These are phyloP conservation scores for Russula ochroleuca DNA, from an alignment of 768 basidiomycete species.

Conservation along the genomic window DNA sequence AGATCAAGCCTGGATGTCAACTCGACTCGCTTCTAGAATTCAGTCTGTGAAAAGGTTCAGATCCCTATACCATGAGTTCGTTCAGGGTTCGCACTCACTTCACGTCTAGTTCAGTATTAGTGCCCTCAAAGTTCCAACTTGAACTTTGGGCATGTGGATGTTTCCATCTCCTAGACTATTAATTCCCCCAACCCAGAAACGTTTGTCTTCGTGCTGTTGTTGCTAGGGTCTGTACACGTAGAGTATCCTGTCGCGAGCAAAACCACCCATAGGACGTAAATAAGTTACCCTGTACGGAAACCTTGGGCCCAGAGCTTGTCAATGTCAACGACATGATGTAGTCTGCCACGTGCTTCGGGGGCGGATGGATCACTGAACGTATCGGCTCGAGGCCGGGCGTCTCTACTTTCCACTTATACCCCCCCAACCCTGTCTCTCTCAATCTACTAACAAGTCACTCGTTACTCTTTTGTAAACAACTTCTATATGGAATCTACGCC, in stretches of 20 bases:
- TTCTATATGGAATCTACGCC: conserved; percentile 17
- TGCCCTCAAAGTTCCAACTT: neutral
- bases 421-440: neutral
- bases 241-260: neutral
- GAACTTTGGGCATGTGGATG: neutral
- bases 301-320: neutral
- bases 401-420: conserved; percentile 15
- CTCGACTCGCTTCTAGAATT: neutral
- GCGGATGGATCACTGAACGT: neutral
- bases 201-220: neutral
- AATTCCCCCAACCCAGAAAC: neutral
- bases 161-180: neutral
- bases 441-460: conserved; percentile 8
- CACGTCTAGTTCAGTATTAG: neutral
- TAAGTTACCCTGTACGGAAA: neutral
- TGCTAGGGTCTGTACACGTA: neutral
- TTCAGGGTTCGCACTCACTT: conserved; percentile 1
- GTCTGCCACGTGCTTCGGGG: conserved; percentile 1
- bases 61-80: neutral
- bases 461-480: conserved; percentile 17
- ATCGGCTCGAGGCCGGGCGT: neutral
- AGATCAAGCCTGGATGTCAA: neutral
- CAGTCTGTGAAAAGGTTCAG: neutral
- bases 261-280: neutral
- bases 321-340: neutral